Conservation (phyloP, 2,329 filamentous ascomycete genomes). For the Fusarium bactridioides region DNA sequence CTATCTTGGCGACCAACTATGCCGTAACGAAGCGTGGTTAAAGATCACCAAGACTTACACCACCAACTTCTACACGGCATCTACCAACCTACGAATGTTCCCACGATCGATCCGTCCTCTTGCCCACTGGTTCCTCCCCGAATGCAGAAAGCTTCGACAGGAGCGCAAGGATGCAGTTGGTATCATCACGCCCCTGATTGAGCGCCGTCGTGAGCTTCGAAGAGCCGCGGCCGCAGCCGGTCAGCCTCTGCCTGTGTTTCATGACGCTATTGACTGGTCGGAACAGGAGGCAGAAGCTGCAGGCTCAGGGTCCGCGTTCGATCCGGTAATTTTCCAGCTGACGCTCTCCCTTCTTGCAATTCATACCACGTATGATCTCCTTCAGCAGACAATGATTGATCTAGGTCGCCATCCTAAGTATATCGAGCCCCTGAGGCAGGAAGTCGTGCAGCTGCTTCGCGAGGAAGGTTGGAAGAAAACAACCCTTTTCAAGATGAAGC, state of each 20-base stretch:
- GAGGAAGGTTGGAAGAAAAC: not conserved
- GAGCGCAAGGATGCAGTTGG: not conserved
- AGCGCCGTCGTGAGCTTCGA: not conserved
- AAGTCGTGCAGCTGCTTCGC: not conserved
- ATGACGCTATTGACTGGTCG: slow-evolving; percentile 1
- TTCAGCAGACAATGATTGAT: not conserved
- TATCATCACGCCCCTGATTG: not conserved
- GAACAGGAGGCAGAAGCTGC: not conserved
- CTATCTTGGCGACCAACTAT: not conserved
- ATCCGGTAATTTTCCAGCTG: not conserved
- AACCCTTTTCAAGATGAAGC: not conserved
- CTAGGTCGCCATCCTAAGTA: not conserved
- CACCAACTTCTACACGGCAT: not conserved
- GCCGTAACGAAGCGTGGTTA: not conserved
- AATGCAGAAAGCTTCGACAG: not conserved
- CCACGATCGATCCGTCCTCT: not conserved
- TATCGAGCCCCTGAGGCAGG: not conserved
- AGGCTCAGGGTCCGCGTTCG: not conserved
- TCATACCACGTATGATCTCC: not conserved
- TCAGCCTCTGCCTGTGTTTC: not conserved
- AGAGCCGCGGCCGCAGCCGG: not conserved
- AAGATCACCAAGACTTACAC: slow-evolving; percentile 1
- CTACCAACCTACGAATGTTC: not conserved
- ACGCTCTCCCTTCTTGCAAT: not conserved
- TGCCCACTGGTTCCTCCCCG: not conserved